Evolutionary conservation across 2,329 filamentous ascomycete species (phyloP).

Genomic region (Tolypocladium capitatum): DNA sequence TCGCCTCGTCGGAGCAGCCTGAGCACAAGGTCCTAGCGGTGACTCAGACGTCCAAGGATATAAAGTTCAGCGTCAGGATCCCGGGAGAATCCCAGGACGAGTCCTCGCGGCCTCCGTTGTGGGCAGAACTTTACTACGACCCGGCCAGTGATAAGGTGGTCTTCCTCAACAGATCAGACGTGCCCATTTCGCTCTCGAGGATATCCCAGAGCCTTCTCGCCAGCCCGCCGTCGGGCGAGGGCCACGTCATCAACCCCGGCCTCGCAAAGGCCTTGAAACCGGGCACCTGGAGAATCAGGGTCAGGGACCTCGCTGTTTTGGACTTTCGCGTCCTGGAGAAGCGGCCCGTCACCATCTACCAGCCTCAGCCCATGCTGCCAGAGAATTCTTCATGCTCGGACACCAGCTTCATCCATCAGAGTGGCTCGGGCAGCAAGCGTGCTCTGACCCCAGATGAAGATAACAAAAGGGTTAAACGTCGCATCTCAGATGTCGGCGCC

Average conservation of each 20-base stretch:
- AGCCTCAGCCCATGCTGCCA: conserved; percentile 15
- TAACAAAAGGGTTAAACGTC: conserved; percentile 30
- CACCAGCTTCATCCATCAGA: conserved; percentile 12
- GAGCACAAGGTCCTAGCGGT: conserved; percentile 45
- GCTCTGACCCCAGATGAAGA: conserved; percentile 31
- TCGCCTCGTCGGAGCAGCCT: conserved; percentile 36
- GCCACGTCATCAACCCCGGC: conserved; percentile 29
- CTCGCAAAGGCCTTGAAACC: conserved; percentile 34
- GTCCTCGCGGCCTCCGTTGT: conserved; percentile 33
- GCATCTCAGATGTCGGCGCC: conserved; percentile 19
- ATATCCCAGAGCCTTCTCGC: conserved; percentile 26
- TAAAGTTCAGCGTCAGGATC: conserved; percentile 46
- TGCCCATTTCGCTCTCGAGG: conserved; percentile 36
- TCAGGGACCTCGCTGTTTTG: conserved; percentile 34
- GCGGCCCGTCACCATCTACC: conserved; percentile 29
- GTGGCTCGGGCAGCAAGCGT: conserved; percentile 36
- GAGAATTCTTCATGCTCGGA: conserved; percentile 16
- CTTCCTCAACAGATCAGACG: conserved; percentile 40
- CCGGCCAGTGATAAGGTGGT: conserved; percentile 45
- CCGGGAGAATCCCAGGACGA: conserved; percentile 32
- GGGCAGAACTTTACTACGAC: conserved; percentile 48
- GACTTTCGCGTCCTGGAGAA: conserved; percentile 47
- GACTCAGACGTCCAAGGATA: conserved; percentile 45
- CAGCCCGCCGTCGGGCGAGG: conserved; percentile 27
- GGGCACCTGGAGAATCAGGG: conserved; percentile 43